A percentile compares a stretch with the other conserved stretches of the same genome.
phyloP scores from a whole-genome alignment of 768 basidiomycete species.

The Lentinula sp. region DNA sequence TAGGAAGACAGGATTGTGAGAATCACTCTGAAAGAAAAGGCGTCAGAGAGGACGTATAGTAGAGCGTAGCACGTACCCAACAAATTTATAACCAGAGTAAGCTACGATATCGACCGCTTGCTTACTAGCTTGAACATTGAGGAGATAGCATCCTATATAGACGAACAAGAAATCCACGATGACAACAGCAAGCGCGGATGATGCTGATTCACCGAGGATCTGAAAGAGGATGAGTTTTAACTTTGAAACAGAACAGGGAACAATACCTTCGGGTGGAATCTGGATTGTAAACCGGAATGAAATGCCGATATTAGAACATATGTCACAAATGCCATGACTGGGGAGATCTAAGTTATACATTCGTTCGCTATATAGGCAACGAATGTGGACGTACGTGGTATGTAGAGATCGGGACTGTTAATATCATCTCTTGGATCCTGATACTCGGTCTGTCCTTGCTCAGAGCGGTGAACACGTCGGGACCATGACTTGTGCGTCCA shows the following conservation, averaged over 20 bases:
- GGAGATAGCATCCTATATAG: conserved; percentile 87
- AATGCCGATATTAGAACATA: conserved; percentile 89
- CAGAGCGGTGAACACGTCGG: conserved; percentile 58
- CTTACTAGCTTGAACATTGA: conserved; percentile 71
- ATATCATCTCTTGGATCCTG: conserved; percentile 89
- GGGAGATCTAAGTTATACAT: not conserved
- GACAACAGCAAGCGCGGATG: conserved; percentile 79
- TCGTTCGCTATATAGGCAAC: not conserved
- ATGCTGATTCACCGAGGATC: conserved; percentile 82
- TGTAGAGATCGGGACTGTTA: conserved; percentile 95
- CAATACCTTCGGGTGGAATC: conserved; percentile 71
- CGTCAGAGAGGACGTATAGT: not conserved
- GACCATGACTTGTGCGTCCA: conserved; percentile 92
- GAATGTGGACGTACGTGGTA: conserved; percentile 57
- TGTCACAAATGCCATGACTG: conserved; percentile 94
- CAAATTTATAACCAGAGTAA: conserved; percentile 97
- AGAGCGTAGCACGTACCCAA: conserved; percentile 54
- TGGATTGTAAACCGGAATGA: conserved; percentile 72
- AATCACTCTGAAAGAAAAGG: conserved; percentile 60
- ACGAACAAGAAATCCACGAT: conserved; percentile 86
- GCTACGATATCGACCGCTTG: conserved; percentile 82
- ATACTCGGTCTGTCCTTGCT: conserved; percentile 71
- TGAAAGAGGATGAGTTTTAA: conserved; percentile 8
- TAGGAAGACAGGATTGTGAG: conserved; percentile 32
- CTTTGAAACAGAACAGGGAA: not conserved